Percentiles rank a stretch among this genome's conserved stretches.
These are phyloP conservation scores for Yarrowia keelungensis DNA, from an alignment of 805 yeast genomes.

Conservation along the genomic window DNA sequence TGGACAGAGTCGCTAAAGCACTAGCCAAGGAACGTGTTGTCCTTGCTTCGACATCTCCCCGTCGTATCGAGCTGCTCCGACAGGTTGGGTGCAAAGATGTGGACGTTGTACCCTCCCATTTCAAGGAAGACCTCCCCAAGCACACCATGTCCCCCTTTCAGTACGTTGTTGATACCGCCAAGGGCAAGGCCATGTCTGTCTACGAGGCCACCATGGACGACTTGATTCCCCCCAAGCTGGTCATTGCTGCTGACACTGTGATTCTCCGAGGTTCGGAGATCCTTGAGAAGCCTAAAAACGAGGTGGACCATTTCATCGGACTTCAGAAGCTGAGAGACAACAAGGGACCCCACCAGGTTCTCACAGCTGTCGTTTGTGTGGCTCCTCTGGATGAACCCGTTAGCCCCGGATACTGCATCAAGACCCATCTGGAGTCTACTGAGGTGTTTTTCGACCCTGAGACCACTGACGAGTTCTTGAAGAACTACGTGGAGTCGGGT, in stretches of 20 bases:
- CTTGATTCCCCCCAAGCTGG: constrained; percentile 49
- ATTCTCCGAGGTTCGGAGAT: constrained; percentile 66
- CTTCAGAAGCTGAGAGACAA: constrained; percentile 61
- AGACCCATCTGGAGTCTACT: constrained; percentile 55
- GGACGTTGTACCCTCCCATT: constrained; percentile 65
- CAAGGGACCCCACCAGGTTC: constrained; percentile 56
- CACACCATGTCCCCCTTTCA: constrained; percentile 55
- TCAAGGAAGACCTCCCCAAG: constrained; percentile 79
- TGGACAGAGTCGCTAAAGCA: constrained; percentile 29
- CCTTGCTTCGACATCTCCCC: constrained; percentile 84
- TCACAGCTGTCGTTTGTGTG: constrained; percentile 62
- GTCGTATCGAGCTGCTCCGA: constrained; percentile 77
- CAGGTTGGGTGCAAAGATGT: constrained; percentile 50
- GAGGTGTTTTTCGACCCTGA: constrained; percentile 50
- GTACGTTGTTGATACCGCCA: constrained; percentile 77
- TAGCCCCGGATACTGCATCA: constrained; percentile 53
- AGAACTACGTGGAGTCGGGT: constrained; percentile 66
- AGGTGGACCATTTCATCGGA: constrained; percentile 57
- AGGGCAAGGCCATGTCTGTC: constrained; percentile 70
- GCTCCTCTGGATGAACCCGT: constrained; percentile 53
- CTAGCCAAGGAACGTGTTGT: constrained; percentile 53
- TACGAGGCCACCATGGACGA: constrained; percentile 53
- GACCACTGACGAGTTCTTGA: constrained; percentile 62
- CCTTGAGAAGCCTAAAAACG: constrained; percentile 78
- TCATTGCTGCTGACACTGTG: constrained; percentile 77